Percentiles rank a stretch among this genome's conserved stretches.
phyloP scores from a whole-genome alignment of 495 filamentous ascomycete species.

The Xylaria longipes region DNA sequence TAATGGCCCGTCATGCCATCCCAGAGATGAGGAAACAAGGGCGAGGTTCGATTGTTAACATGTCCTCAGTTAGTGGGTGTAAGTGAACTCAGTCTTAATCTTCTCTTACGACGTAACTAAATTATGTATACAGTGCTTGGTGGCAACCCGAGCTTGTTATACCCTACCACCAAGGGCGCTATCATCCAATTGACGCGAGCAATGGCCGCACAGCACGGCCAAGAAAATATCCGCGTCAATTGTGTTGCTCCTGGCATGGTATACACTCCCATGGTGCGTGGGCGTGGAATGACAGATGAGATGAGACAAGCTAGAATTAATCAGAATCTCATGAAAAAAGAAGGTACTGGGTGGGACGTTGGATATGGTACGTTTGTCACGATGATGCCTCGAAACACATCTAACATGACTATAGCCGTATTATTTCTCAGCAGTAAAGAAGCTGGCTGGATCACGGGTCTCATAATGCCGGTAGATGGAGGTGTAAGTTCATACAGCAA shows the following conservation, averaged over 20 bases:
- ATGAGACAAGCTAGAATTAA: slow-evolving; percentile 18
- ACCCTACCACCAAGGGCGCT: slow-evolving; percentile 64
- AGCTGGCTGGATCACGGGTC: slow-evolving; percentile 19
- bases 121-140: neutral
- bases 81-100: neutral
- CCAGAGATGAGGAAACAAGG: slow-evolving; percentile 21
- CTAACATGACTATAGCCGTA: slow-evolving; percentile 10
- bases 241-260: slow-evolving; percentile 58
- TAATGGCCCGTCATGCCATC: slow-evolving; percentile 15
- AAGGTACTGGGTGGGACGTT: slow-evolving; percentile 22
- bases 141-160: slow-evolving; percentile 47
- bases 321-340: slow-evolving; percentile 17
- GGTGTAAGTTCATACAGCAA: slow-evolving; percentile 8
- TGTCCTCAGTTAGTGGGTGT: slow-evolving; percentile 18
- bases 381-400: no score
- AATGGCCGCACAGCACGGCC: slow-evolving; percentile 63
- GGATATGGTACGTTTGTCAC: slow-evolving; percentile 9
- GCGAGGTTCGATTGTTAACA: slow-evolving; percentile 14
- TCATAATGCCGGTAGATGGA: slow-evolving; percentile 22
- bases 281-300: slow-evolving; percentile 20
- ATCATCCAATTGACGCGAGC: slow-evolving; percentile 67
- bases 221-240: slow-evolving; percentile 64
- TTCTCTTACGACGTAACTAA: neutral
- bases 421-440: slow-evolving; percentile 17
- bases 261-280: slow-evolving; percentile 19